These are phyloP conservation scores for Boletus reticulatus DNA, from an alignment of 768 basidiomycete species.

Conservation along the genomic window DNA sequence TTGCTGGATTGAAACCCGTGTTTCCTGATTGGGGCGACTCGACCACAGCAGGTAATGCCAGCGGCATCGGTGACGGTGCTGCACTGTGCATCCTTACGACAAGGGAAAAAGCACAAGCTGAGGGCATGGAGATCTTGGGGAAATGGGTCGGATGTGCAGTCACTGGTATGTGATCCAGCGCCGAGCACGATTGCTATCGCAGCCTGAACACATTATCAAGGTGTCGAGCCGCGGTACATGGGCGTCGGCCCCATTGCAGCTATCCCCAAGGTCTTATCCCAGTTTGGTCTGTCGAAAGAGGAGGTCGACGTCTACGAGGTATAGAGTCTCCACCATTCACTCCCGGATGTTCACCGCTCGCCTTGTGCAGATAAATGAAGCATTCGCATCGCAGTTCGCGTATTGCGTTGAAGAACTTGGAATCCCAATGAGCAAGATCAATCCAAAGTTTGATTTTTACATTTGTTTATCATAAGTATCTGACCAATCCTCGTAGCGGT, in stretches of 20 bases:
- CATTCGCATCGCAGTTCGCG: conserved; percentile 93
- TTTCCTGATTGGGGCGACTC: conserved; percentile 79
- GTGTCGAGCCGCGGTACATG: conserved; percentile 77
- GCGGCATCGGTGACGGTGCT: conserved; percentile 91
- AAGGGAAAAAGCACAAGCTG: conserved; percentile 69
- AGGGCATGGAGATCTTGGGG: conserved; percentile 76
- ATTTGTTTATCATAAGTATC: background rate
- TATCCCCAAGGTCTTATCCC: conserved; percentile 64
- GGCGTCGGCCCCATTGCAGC: conserved; percentile 73
- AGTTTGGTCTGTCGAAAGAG: conserved; percentile 60
- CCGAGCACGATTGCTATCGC: background rate
- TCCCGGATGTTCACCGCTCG: background rate
- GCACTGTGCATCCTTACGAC: conserved; percentile 81
- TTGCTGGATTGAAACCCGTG: conserved; percentile 78
- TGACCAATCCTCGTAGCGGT: conserved; percentile 47
- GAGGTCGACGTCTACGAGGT: conserved; percentile 81
- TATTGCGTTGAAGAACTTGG: conserved; percentile 82
- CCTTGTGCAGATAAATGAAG: conserved; percentile 71
- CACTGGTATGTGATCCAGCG: conserved; percentile 51
- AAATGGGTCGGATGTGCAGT: conserved; percentile 81
- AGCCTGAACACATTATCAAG: conserved; percentile 32
- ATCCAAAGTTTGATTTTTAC: conserved; percentile 62
- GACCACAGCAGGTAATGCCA: conserved; percentile 84
- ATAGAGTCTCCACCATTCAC: background rate
- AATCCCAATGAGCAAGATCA: conserved; percentile 78